Evolutionary conservation across 1,139 yeast genomes (phyloP).

Genomic region (Geotrichum klebahnii): DNA sequence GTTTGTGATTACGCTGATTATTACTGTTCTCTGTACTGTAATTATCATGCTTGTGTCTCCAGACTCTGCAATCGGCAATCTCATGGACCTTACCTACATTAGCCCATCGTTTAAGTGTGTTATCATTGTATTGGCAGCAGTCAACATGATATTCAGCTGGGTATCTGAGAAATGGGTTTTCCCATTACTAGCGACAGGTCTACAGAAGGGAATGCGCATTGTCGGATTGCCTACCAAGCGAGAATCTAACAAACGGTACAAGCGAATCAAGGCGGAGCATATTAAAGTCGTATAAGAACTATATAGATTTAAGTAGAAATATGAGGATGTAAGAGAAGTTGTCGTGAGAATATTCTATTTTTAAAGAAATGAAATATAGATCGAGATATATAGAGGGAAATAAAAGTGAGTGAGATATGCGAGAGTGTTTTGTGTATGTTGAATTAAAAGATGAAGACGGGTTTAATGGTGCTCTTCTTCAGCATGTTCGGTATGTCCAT

Average conservation of each 20-base stretch:
- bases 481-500: conserved; percentile 23
- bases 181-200: conserved; percentile 33
- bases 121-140: conserved; percentile 46
- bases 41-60: conserved; percentile 35
- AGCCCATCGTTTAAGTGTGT: conserved; percentile 50
- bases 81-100: conserved; percentile 72
- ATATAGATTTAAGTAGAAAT: background rate
- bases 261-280: conserved; percentile 16
- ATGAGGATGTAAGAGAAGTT: too few species aligned
- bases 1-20: conserved; percentile 58
- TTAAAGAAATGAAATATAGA: too few species aligned
- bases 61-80: conserved; percentile 52
- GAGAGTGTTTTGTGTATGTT: background rate
- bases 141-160: conserved; percentile 52
- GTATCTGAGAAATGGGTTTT: conserved; percentile 45
- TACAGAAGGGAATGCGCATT: conserved; percentile 32
- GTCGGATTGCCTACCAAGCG: conserved; percentile 27
- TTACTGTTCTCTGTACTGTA: conserved; percentile 49
- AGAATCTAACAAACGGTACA: conserved; percentile 20
- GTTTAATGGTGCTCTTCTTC: conserved; percentile 18
- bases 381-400: background rate
- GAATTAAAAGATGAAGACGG: background rate
- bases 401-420: background rate
- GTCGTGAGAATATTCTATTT: too few species aligned
- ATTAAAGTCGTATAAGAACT: conserved; percentile 6